A percentile compares a stretch with the other conserved stretches of the same genome.
Evolutionary conservation across 768 basidiomycete species (phyloP).

Genomic region (Myochromella boudieri): DNA sequence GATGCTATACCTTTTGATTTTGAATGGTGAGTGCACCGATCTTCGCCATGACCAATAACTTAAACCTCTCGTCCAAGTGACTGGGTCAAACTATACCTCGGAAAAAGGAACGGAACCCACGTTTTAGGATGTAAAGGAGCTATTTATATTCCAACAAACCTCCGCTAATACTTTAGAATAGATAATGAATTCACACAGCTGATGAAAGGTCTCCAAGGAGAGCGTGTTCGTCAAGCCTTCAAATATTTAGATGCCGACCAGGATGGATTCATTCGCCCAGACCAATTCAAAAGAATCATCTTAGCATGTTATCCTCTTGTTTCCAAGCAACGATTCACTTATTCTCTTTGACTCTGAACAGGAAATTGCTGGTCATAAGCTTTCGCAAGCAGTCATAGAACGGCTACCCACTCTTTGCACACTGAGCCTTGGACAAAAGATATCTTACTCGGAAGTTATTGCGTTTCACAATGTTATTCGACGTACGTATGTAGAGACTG

Average conservation of each 20-base stretch:
- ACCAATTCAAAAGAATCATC: constrained; percentile 95
- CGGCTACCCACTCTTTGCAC: constrained; percentile 90
- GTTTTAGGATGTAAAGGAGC: constrained; percentile 91
- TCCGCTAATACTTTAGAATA: constrained; percentile 25
- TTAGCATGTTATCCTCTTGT: constrained; percentile 53
- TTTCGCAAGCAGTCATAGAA: constrained; percentile 92
- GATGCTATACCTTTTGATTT: constrained; percentile 94
- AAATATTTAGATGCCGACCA: constrained; percentile 85
- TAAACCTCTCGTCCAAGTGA: constrained; percentile 46
- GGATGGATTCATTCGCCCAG: constrained; percentile 91
- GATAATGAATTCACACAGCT: constrained; percentile 97
- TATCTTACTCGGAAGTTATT: constrained; percentile 94
- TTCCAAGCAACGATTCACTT: background rate
- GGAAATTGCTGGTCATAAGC: constrained; percentile 97
- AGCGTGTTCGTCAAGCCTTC: constrained; percentile 95
- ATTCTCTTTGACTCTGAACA: constrained; percentile 25
- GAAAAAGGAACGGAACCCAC: constrained; percentile 87
- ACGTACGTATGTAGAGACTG: constrained; percentile 50
- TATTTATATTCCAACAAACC: background rate
- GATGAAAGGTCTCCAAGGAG: constrained; percentile 98
- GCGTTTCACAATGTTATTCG: constrained; percentile 97
- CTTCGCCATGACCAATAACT: background rate
- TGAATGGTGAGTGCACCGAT: constrained; percentile 60
- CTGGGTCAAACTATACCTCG: constrained; percentile 96
- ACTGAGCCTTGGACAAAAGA: constrained; percentile 82